Base-by-base conservation (phyloP, 2,329 filamentous ascomycete species). In the Colletotrichum trifolii region DNA sequence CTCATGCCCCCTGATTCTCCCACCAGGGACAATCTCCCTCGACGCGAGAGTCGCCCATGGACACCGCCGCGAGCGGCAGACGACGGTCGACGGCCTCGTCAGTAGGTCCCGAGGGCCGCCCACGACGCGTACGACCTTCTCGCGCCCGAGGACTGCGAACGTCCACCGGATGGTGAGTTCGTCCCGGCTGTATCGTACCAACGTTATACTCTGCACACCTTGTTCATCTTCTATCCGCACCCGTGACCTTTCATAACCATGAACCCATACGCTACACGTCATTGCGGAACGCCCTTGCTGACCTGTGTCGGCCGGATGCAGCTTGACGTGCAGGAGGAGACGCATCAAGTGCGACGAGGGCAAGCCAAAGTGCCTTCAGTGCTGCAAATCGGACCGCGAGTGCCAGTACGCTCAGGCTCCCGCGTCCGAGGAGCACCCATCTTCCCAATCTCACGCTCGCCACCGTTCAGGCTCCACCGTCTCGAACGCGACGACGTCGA, bases 301-400 rank as follows among this genome's bases (percentile, higher is more conserved):
- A 47, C 9, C 12, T 39, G 8, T 12, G 11, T 34, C 12, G 11
- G 8, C 10, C 39, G 34, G 5, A 8, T 57, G 25, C n/a, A 60
- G 76, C 58, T 76, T 74, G 73, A 76, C 76, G 4, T 78, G 76
- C 65, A 75, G 76, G 13, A 67, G 71, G 36, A 71, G 76, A 35
- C 75, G 74, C 64, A 72, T 77, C 69, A 78, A 78, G 69, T 64
- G 61, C 45, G 76, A 78, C 55, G 76, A 78, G 67, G 68, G 64
- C 45, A 71, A 69, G 36, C 76, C 76, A 4, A 66, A 62, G 9
- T 78, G 76, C 47, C 57, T 66, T 43, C 73, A 76, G 60, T 78
- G 76, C 66, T 68, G 65, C 36, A 67, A 69, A 9, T 59, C 55
- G 12, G 61, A 60, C 2, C 55, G 61, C 11, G 55, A 49, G 3